phyloP scores from a whole-genome alignment of 169 alveolate genomes.

The Plasmodium falciparum region DNA sequence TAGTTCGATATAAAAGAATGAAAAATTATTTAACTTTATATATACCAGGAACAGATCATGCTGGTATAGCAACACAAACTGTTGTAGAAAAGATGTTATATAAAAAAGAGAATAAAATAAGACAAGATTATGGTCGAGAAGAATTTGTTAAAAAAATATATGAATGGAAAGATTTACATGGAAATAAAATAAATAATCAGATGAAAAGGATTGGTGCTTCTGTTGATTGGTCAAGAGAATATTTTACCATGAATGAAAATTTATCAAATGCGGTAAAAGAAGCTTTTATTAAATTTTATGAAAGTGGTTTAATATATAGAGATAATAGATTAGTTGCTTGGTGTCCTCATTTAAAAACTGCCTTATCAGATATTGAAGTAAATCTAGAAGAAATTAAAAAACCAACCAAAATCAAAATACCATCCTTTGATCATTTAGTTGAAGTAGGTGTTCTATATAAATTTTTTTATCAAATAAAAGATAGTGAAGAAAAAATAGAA shows the following conservation, averaged over 20 bases:
- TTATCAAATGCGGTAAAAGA: constrained; percentile 96
- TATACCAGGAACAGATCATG: constrained; percentile 99
- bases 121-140: constrained; percentile 98
- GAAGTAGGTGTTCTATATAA: constrained; percentile 99
- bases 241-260: constrained; percentile 96
- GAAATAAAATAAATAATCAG: constrained; percentile 93
- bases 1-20: constrained; percentile 98
- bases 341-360: constrained; percentile 98
- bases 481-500: constrained; percentile 87
- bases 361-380: constrained; percentile 99
- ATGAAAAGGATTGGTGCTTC: constrained; percentile 94
- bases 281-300: constrained; percentile 96
- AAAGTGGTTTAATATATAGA: constrained; percentile 96
- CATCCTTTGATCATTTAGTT: constrained; percentile 86
- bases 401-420: constrained; percentile 89
- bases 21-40: constrained; percentile 96
- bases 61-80: constrained; percentile 99
- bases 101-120: constrained; percentile 93
- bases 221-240: constrained; percentile 98
- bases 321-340: constrained; percentile 98
- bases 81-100: constrained; percentile 97
- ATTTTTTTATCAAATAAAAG: constrained; percentile 95
- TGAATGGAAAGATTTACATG: constrained; percentile 99
- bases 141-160: constrained; percentile 95
- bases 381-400: constrained; percentile 94